A percentile compares a stretch with the other conserved stretches of the same genome.
These are phyloP conservation scores for Ceratobasidium theobromae DNA, from an alignment of 1,284 basidiomycete species.

Conservation along the genomic window DNA sequence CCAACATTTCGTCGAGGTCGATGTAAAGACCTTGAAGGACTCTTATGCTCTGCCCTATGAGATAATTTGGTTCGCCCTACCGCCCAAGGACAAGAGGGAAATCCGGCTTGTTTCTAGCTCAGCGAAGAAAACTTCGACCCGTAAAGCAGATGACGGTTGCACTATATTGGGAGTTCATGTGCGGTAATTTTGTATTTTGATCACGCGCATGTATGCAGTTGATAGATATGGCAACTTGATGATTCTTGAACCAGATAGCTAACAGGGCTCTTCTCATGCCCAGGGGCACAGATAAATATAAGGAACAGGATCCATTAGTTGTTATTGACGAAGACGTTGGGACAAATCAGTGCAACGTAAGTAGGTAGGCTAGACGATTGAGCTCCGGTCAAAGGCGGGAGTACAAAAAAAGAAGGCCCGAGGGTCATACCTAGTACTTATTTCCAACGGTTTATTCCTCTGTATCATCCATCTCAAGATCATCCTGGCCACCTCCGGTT, in stretches of 20 bases:
- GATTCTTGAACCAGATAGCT: too few species aligned
- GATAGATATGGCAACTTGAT: too few species aligned
- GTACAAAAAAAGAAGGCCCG: too few species aligned
- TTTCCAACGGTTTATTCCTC: neutral
- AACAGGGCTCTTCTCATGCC: too few species aligned
- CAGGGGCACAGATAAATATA: too few species aligned
- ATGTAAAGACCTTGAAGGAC: slow-evolving; percentile 8
- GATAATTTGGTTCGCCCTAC: slow-evolving; percentile 25
- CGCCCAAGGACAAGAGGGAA: slow-evolving; percentile 3
- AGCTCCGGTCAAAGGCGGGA: too few species aligned
- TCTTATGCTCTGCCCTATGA: slow-evolving; percentile 17
- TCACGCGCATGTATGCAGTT: too few species aligned
- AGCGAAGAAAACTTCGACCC: neutral
- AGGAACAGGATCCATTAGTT: too few species aligned
- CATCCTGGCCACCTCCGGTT: slow-evolving; percentile 13
- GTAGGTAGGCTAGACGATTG: too few species aligned
- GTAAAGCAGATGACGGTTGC: slow-evolving; percentile 2
- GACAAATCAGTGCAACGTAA: too few species aligned
- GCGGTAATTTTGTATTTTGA: neutral
- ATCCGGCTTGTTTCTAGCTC: neutral
- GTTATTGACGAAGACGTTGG: too few species aligned
- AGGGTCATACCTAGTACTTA: neutral
- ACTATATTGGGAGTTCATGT: slow-evolving; percentile 13
- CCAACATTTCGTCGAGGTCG: slow-evolving; percentile 1
- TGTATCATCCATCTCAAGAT: slow-evolving; percentile 30